A percentile compares a stretch with the other conserved stretches of the same genome.
phyloP scores from a whole-genome alignment of 1,139 yeast genomes.

The Kluyveromyces sp. region DNA sequence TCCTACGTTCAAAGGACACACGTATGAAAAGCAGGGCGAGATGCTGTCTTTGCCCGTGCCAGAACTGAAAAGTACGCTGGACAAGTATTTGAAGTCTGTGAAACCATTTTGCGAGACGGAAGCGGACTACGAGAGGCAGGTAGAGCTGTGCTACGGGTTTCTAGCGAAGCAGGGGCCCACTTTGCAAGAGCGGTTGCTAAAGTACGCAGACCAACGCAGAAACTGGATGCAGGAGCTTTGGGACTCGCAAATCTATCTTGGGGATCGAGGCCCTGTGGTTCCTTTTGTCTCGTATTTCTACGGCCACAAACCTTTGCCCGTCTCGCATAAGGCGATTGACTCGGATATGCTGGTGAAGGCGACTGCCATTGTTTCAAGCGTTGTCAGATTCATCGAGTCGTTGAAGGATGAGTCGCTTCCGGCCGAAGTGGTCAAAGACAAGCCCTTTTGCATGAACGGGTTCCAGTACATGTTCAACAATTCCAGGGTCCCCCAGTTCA shows the following conservation, averaged over 20 bases:
- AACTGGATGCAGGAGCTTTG: constrained; percentile 93
- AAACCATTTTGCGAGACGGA: constrained; percentile 56
- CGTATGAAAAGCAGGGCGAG: constrained; percentile 64
- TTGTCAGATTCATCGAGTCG: constrained; percentile 48
- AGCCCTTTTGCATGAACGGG: constrained; percentile 90
- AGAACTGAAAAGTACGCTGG: constrained; percentile 60
- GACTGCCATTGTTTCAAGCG: constrained; percentile 50
- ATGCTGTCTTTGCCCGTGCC: constrained; percentile 91
- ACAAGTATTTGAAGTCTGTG: constrained; percentile 63
- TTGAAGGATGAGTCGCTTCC: constrained; percentile 53
- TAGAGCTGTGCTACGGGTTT: constrained; percentile 59
- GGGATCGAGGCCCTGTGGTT: constrained; percentile 86
- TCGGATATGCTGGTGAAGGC: constrained; percentile 73
- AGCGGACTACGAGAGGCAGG: constrained; percentile 49
- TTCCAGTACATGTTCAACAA: constrained; percentile 89
- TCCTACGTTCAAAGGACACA: constrained; percentile 48
- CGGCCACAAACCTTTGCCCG: constrained; percentile 63
- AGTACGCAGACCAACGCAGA: constrained; percentile 54
- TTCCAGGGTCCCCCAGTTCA: constrained; percentile 65
- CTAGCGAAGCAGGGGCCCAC: constrained; percentile 56
- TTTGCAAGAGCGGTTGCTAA: constrained; percentile 59
- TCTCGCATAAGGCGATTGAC: constrained; percentile 44
- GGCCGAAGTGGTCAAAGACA: constrained; percentile 74
- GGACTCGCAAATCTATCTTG: constrained; percentile 91
- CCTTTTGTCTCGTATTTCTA: constrained; percentile 92